Conservation (phyloP, 352 stramenopile genomes). For the Pelagophyceae sp. region DNA sequence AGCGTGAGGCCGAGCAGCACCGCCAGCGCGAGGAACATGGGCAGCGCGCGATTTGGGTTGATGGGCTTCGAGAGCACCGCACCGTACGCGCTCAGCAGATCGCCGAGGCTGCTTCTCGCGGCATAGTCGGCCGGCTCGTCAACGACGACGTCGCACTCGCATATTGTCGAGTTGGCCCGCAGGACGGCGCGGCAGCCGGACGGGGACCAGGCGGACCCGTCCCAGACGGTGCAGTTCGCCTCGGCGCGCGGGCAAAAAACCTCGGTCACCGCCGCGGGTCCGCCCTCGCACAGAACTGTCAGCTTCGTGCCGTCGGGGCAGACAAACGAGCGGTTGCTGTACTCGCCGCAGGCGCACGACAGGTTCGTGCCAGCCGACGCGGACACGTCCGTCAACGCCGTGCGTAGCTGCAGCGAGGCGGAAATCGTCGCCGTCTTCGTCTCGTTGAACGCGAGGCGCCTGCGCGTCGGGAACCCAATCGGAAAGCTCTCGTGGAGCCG, state of each 20-base stretch:
- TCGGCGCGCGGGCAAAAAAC: not conserved
- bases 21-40: not conserved
- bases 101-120: not conserved
- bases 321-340: not conserved
- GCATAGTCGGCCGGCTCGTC: not conserved
- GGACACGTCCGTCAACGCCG: too few species aligned
- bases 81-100: not conserved
- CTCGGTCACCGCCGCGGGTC: not conserved
- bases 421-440: not conserved
- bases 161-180: too few species aligned
- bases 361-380: not conserved
- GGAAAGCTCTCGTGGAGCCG: not conserved
- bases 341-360: not conserved
- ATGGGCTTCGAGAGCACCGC: not conserved
- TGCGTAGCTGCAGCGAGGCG: not conserved
- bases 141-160: not conserved
- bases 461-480: not conserved
- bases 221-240: not conserved
- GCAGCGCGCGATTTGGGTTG: not conserved
- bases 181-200: not conserved
- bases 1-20: not conserved
- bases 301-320: not conserved
- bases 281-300: not conserved
- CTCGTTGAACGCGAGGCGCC: too few species aligned
- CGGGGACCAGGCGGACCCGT: not conserved